These are phyloP conservation scores for Hydnum rufescens DNA, from an alignment of 768 basidiomycete genomes.

Conservation along the genomic window DNA sequence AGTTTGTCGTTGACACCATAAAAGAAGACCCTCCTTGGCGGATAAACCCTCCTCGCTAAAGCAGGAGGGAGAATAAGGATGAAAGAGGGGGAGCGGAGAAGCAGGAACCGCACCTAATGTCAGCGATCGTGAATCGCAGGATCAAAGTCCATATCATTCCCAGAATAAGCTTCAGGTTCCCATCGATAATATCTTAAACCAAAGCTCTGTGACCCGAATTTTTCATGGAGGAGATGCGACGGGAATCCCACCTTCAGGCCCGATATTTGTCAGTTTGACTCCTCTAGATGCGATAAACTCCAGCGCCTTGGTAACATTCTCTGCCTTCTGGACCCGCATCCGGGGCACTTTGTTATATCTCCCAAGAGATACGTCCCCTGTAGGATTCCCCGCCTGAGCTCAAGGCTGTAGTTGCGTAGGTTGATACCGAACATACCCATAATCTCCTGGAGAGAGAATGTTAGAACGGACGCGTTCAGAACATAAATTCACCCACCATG, in stretches of 20 bases:
- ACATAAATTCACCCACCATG: conserved; percentile 33
- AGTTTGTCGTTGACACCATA: conserved; percentile 98
- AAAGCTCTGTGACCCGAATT: not conserved
- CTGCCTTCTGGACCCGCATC: conserved; percentile 91
- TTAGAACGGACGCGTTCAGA: conserved; percentile 10
- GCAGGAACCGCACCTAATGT: conserved; percentile 56
- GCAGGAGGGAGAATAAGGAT: conserved; percentile 1
- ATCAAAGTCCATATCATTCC: conserved; percentile 99
- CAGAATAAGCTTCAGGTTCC: conserved; percentile 95
- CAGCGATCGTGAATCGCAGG: conserved; percentile 91
- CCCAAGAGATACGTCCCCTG: conserved; percentile 84
- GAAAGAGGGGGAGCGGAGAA: not conserved
- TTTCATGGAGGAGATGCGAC: not conserved
- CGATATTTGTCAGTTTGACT: conserved; percentile 93
- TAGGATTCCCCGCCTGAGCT: not conserved
- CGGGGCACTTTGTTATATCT: conserved; percentile 77
- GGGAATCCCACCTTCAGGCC: conserved; percentile 55
- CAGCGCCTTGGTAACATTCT: conserved; percentile 93
- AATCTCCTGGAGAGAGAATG: conserved; percentile 48
- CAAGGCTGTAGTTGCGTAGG: not conserved
- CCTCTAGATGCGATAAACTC: conserved; percentile 89
- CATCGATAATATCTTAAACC: conserved; percentile 79
- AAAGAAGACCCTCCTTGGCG: conserved; percentile 86
- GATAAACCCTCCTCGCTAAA: conserved; percentile 92
- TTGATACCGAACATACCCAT: conserved; percentile 41